Evolutionary conservation across 805 yeast genomes (phyloP), one percentile per base, ranked within the genome.

Genomic region (Nakazawaea populi): DNA sequence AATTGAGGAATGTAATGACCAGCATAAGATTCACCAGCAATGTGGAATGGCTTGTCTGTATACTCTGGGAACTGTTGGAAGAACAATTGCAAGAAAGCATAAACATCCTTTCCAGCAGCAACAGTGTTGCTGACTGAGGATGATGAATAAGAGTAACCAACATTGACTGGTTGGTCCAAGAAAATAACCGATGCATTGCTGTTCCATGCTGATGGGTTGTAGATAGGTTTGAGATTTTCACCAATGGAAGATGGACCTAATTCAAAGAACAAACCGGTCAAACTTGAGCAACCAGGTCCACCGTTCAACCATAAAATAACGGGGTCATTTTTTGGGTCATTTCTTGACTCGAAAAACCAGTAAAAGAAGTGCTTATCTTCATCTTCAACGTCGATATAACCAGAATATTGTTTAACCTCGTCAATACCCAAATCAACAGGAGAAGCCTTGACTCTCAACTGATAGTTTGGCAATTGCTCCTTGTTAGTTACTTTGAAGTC

Each of bases 271-370:
- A 91, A 72, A 7, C 97, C 97, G 35, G 95, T 88, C 63, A 89
- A 70, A 1, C 96, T 88, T 0, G 96, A 88, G 65, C 97, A 91
- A 10, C 97, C 97, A 37, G 97, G 97, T 5, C 97, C 97, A 56
- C 97, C 97, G 64, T 91, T 91, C 59, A 91, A 74, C 98, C 92
- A 87, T 56, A 85, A 68, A 50, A 92, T 77, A 27, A 90, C 76
- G 1, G 97, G 97, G 67, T 92, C 97, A 48, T 73, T 87, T 49
- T 67, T 69, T 4, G 97, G 97, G 65, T 89, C 89, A 61, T 84
- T 84, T 71, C 97, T 82, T 48, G 95, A 85, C 68, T 91, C 97
- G 59, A 92, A 92, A 61, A 85, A 84, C 96, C 96, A 90, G 73
- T 83, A 92, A 68, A 91, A 92, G 66, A 91, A 84, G 67, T 88